Conservation (phyloP, 139 green algal species). For the Zygnema circumcarinatum region DNA sequence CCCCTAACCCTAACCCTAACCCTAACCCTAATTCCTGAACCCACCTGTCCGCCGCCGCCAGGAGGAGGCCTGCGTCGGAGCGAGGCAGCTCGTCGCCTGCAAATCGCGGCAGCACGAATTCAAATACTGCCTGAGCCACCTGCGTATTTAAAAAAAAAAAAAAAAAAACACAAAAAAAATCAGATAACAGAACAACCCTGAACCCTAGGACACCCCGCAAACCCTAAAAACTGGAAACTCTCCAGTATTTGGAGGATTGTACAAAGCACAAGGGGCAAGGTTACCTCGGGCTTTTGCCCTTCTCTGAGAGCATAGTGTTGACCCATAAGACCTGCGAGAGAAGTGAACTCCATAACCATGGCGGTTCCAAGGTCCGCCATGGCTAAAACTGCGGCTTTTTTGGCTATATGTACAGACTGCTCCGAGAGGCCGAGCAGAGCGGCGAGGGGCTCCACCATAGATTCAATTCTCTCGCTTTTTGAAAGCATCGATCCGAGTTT, state of each 20-base stretch:
- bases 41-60: slow-evolving; percentile 61
- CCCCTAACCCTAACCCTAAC: too few species aligned
- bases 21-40: too few species aligned
- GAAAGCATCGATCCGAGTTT: slow-evolving; percentile 92
- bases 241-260: background rate
- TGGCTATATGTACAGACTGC: slow-evolving; percentile 47
- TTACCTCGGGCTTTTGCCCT: slow-evolving; percentile 28
- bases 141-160: slow-evolving; percentile 23
- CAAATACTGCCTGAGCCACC: slow-evolving; percentile 53
- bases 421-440: slow-evolving; percentile 60
- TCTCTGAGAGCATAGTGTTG: slow-evolving; percentile 77
- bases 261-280: background rate
- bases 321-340: slow-evolving; percentile 94
- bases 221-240: too few species aligned
- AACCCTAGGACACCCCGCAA: background rate
- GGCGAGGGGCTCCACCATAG: slow-evolving; percentile 72
- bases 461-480: slow-evolving; percentile 82
- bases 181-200: background rate
- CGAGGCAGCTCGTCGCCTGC: slow-evolving; percentile 80
- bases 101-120: slow-evolving; percentile 83
- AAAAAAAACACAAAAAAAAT: background rate
- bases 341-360: slow-evolving; percentile 96
- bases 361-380: slow-evolving; percentile 89
- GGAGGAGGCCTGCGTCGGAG: slow-evolving; percentile 72
- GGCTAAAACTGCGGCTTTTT: slow-evolving; percentile 75